Percentiles rank a stretch among this genome's conserved stretches.
These are phyloP conservation scores for Myrica gale DNA, from an alignment of 306 rosid genomes.

Conservation along the genomic window DNA sequence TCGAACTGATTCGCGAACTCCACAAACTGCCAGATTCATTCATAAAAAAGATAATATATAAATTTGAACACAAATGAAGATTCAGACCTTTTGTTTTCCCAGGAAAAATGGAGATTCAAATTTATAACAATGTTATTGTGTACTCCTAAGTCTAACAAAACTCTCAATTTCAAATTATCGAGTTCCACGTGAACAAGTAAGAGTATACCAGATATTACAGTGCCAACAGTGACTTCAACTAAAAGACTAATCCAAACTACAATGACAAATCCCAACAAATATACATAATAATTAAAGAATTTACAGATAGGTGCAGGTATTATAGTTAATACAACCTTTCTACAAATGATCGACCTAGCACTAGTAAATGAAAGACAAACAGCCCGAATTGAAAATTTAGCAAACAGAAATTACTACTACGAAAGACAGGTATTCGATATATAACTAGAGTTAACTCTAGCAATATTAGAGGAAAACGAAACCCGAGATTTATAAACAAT, in stretches of 20 bases:
- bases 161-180: not conserved
- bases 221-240: not conserved
- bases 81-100: no score
- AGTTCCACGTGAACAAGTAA: not conserved
- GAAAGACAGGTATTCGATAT: not conserved
- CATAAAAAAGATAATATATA: not conserved
- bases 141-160: not conserved
- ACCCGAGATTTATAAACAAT: not conserved
- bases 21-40: not conserved
- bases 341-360: not conserved
- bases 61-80: not conserved
- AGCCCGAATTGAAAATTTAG: not conserved
- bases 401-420: not conserved
- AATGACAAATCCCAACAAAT: not conserved
- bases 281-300: not conserved
- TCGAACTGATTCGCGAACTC: not conserved
- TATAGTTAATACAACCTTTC: not conserved
- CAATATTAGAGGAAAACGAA: not conserved
- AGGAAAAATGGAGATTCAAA: not conserved
- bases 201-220: not conserved
- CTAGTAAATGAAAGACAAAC: not conserved
- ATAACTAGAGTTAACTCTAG: constrained; percentile 6
- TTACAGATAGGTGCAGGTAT: not conserved
- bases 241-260: constrained; percentile 2
- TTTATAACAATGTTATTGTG: not conserved